These are phyloP conservation scores for Lepidium campestre DNA, from an alignment of 441 rosid genomes.

Conservation along the genomic window DNA sequence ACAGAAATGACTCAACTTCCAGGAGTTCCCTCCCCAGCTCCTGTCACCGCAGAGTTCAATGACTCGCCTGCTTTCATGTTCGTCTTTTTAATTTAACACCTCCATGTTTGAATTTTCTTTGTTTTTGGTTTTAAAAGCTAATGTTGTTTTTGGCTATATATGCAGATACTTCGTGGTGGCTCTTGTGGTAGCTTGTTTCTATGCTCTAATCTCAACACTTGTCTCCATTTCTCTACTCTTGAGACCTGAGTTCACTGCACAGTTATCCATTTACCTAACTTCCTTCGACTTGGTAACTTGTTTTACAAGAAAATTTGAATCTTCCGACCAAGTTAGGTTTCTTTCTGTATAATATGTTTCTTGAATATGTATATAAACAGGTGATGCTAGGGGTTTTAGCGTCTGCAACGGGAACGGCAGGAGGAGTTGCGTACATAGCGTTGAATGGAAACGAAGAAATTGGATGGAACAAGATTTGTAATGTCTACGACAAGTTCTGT, in stretches of 20 bases:
- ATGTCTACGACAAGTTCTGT: slow-evolving; percentile 57
- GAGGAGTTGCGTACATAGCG: slow-evolving; percentile 60
- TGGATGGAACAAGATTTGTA: slow-evolving; percentile 59
- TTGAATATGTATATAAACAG: slow-evolving; percentile 30
- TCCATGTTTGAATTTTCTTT: not conserved
- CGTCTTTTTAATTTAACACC: slow-evolving; percentile 12
- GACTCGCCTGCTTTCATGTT: slow-evolving; percentile 77
- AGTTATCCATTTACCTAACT: slow-evolving; percentile 39
- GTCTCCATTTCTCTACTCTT: slow-evolving; percentile 40
- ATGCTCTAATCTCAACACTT: slow-evolving; percentile 54
- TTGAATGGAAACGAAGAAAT: slow-evolving; percentile 57
- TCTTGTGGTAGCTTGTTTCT: slow-evolving; percentile 52
- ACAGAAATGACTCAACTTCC: slow-evolving; percentile 29
- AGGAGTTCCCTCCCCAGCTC: not conserved
- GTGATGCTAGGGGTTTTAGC: slow-evolving; percentile 65
- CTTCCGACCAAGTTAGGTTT: not conserved
- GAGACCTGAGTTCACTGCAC: slow-evolving; percentile 34
- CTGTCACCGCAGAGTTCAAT: slow-evolving; percentile 45
- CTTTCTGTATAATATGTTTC: not conserved
- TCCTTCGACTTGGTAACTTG: slow-evolving; percentile 44
- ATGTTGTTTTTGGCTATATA: not conserved
- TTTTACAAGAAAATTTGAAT: slow-evolving; percentile 11
- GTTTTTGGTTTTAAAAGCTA: not conserved
- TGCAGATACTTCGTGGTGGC: slow-evolving; percentile 73
- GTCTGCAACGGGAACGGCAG: slow-evolving; percentile 73